These are phyloP conservation scores for Poa annua DNA, from an alignment of 176 grass and related monocot species.

Conservation along the genomic window DNA sequence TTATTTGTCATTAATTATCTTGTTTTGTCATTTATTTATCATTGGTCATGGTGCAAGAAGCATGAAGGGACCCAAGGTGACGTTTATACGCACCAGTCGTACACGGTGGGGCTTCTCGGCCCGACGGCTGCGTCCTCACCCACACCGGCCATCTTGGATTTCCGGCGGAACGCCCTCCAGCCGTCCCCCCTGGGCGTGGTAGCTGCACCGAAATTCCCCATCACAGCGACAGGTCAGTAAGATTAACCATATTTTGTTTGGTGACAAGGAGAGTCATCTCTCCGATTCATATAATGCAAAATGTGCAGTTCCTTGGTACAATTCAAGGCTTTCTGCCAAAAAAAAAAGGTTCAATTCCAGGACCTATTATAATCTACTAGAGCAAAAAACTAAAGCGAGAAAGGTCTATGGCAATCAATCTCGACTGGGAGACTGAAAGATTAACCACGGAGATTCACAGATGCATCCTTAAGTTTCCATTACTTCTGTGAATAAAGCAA, in stretches of 20 bases:
- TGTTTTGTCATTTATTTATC: background rate
- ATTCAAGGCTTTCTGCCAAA: too few species aligned
- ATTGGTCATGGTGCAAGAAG: background rate
- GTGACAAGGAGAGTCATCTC: too few species aligned
- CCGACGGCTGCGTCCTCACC: conserved; percentile 36
- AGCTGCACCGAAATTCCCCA: conserved; percentile 42
- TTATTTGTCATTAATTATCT: background rate
- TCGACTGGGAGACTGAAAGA: background rate
- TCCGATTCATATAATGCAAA: too few species aligned
- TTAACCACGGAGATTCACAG: background rate
- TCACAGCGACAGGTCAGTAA: background rate
- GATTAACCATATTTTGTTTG: background rate
- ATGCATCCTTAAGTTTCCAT: conserved; percentile 13
- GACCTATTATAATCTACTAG: too few species aligned
- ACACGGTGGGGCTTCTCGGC: conserved; percentile 87
- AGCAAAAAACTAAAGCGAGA: too few species aligned
- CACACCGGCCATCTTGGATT: conserved; percentile 42
- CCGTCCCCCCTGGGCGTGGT: conserved; percentile 46
- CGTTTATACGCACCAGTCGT: conserved; percentile 72
- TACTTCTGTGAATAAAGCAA: background rate
- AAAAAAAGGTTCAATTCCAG: too few species aligned
- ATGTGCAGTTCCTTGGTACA: too few species aligned
- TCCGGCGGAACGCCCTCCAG: conserved; percentile 63
- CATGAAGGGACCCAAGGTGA: background rate
- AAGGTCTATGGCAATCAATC: too few species aligned